A percentile compares a stretch with the other conserved stretches of the same genome.
These are phyloP conservation scores for Kuraishia hungarica DNA, from an alignment of 805 yeast genomes.

Conservation along the genomic window DNA sequence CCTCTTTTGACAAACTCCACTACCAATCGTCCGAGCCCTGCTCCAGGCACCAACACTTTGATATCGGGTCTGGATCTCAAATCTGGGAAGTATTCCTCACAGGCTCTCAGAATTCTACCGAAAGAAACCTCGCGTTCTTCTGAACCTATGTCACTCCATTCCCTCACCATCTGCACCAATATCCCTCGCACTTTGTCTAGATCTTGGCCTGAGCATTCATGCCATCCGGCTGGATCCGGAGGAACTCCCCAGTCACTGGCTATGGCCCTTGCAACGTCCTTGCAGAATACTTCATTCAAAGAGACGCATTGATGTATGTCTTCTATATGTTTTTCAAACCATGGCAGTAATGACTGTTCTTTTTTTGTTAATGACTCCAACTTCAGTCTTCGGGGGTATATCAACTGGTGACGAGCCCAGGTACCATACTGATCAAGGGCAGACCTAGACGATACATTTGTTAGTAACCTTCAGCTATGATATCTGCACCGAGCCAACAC, in stretches of 20 bases:
- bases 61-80: constrained; percentile 25
- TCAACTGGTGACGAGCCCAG: constrained; percentile 22
- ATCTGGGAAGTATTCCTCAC: constrained; percentile 29
- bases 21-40: constrained; percentile 55
- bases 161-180: constrained; percentile 48
- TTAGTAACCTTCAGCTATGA: neutral
- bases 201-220: constrained; percentile 29
- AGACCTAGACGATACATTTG: constrained; percentile 5
- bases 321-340: constrained; percentile 36
- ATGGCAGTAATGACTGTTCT: constrained; percentile 37
- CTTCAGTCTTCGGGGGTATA: constrained; percentile 24
- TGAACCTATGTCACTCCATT: constrained; percentile 51
- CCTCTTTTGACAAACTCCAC: constrained; percentile 47
- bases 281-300: constrained; percentile 35
- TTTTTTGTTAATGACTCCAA: constrained; percentile 25
- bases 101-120: constrained; percentile 26
- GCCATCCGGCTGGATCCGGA: constrained; percentile 31
- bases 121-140: constrained; percentile 33
- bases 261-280: constrained; percentile 30
- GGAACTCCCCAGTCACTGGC: constrained; percentile 44
- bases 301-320: constrained; percentile 33
- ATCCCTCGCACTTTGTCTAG: constrained; percentile 50
- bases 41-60: constrained; percentile 51
- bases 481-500: neutral
- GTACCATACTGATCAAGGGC: constrained; percentile 24